These are phyloP conservation scores for Rhodotorula mucilaginosa DNA, from an alignment of 1,284 basidiomycete genomes.

Conservation along the genomic window DNA sequence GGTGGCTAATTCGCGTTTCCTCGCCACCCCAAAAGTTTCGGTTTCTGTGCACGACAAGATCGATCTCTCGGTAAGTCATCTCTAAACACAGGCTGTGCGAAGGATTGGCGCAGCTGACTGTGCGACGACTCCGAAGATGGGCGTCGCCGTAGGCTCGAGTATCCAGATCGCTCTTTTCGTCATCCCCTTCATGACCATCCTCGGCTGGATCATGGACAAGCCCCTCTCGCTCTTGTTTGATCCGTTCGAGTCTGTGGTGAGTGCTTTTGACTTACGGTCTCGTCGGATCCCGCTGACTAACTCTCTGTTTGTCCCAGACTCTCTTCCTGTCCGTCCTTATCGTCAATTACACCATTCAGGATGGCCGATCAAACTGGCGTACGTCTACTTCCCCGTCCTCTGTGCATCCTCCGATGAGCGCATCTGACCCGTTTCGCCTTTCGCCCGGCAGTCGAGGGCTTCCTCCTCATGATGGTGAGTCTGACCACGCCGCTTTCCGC, in stretches of 20 bases:
- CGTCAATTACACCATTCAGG: slow-evolving; percentile 39
- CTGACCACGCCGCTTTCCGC: not conserved
- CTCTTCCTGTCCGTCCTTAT: slow-evolving; percentile 43
- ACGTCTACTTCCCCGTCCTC: not conserved
- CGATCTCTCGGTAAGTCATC: slow-evolving; percentile 48
- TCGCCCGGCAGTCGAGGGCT: slow-evolving; percentile 39
- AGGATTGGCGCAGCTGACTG: not conserved
- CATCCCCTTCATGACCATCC: slow-evolving; percentile 64
- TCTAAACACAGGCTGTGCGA: too few species aligned
- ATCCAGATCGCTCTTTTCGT: slow-evolving; percentile 86
- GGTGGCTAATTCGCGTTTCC: slow-evolving; percentile 5
- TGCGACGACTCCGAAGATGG: slow-evolving; percentile 56
- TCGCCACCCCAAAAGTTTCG: slow-evolving; percentile 37
- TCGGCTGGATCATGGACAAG: slow-evolving; percentile 51
- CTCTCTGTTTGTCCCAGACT: not conserved
- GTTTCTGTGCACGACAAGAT: slow-evolving; percentile 57
- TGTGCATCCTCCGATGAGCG: too few species aligned
- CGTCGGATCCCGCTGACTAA: too few species aligned
- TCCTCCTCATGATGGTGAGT: slow-evolving; percentile 28
- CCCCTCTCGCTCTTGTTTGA: slow-evolving; percentile 57
- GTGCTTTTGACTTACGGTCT: slow-evolving; percentile 32
- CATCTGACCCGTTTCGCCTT: not conserved
- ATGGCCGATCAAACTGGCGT: slow-evolving; percentile 34
- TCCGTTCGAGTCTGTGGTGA: slow-evolving; percentile 64
- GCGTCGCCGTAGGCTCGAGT: slow-evolving; percentile 84